phyloP scores from a whole-genome alignment of 352 stramenopile species.

The Phytopythium litorale region DNA sequence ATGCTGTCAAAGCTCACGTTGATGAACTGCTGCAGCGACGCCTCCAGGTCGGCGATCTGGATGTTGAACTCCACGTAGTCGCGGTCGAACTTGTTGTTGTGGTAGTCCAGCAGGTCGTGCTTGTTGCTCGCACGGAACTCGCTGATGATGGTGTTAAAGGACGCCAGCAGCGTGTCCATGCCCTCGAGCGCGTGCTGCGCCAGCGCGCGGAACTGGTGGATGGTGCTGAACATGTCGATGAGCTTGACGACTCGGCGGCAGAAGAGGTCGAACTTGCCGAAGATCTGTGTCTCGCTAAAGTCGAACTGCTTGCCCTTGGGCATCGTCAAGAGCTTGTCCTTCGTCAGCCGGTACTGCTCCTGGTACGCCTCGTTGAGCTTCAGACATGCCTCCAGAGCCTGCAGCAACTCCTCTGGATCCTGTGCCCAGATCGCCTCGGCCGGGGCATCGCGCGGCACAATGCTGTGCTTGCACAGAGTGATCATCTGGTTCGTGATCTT shows the following conservation, averaged over 20 bases:
- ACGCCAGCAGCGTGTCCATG: conserved; percentile 75
- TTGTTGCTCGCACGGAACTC: conserved; percentile 70
- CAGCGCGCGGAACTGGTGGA: conserved; percentile 90
- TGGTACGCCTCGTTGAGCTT: conserved; percentile 91
- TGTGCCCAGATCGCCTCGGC: conserved; percentile 76
- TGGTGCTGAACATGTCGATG: conserved; percentile 91
- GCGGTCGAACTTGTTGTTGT: conserved; percentile 91
- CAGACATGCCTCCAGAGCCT: conserved; percentile 72
- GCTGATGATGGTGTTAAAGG: conserved; percentile 81
- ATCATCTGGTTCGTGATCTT: conserved; percentile 93
- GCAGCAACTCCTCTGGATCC: conserved; percentile 57
- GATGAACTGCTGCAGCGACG: conserved; percentile 88
- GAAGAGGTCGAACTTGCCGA: conserved; percentile 91
- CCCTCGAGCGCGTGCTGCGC: conserved; percentile 89
- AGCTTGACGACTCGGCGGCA: conserved; percentile 87
- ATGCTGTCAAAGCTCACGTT: conserved; percentile 89
- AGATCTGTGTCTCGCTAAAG: conserved; percentile 89
- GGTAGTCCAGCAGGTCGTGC: conserved; percentile 85
- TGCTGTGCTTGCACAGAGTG: conserved; percentile 62
- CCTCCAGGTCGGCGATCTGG: conserved; percentile 86
- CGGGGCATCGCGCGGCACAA: conserved; percentile 43
- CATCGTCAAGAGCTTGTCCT: conserved; percentile 87
- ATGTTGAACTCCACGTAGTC: conserved; percentile 96
- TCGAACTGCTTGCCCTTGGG: conserved; percentile 90
- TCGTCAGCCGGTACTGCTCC: conserved; percentile 86